Base-by-base conservation (phyloP, 768 basidiomycete species). In the Lentinula guzmanii region DNA sequence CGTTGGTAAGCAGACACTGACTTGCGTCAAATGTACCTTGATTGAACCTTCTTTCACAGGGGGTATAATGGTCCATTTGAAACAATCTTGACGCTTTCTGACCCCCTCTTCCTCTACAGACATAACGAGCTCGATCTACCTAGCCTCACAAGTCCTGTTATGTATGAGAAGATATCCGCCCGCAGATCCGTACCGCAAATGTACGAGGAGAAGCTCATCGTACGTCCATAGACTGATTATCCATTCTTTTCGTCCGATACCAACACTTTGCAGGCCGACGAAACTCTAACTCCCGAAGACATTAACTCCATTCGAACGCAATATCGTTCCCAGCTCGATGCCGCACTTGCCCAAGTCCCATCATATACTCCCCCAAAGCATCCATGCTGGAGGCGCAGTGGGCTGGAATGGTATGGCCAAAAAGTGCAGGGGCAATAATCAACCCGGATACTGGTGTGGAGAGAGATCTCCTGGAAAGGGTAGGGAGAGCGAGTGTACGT, bases 71-170 rank as follows among this genome's bases (percentile, higher is more conserved):
- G 41, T 53, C 13, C 11, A 52, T 13, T 35, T 16, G 5, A 33
- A 18, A 15, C 51, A 33, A 52, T 15, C 15, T 58, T 10, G 13
- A 46, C 13, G 9, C 2, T 58, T 35, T 10, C 41, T 51, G 37
- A 59, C 57, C n/a, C 13, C 21, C 21, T 21, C 21, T 21, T 21
- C 21, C 33, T 33, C 28, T 8, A 0, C 42, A 91, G 93, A 1
- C 93, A 95, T 70, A 95, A 95, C 67, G 93, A 95, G 71, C 80
- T 94, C 34, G 91, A 95, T 68, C 82, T 94, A 56, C 92, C 92
- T 0, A 84, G 85, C 15, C 90, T 93, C 70, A 96, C 95, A 0
- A 89, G 89, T 62, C 94, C 95, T 0, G 75, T 87, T 9, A 97
- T 96, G 94, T 97, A 97, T 73, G 81, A 91, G 71, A 85, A 90